Base-by-base conservation (phyloP, 495 filamentous ascomycete species). In the Margaritispora aquatica region DNA sequence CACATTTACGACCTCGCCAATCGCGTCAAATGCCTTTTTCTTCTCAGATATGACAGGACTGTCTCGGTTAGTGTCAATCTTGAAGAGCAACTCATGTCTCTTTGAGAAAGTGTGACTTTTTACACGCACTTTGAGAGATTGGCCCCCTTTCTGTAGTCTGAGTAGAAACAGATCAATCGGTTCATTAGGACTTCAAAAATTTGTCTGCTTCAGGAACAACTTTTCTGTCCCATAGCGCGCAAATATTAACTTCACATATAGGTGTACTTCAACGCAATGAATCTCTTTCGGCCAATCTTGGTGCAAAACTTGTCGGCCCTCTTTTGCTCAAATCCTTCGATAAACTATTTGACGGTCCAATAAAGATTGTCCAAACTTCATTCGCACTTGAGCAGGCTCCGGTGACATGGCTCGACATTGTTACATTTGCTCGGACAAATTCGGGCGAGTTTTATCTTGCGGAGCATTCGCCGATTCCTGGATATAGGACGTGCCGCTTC, bases 261-360 rank as follows among this genome's bases (percentile, higher is more conserved):
- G 89, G 86, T 47, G 88, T 95, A 20, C 76, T 96, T 21, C 86
- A 89, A 59, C 83, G 90, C 31, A 87, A 92, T 68, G 90, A 96
- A 72, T 90, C 87, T 65, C 83, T 96, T 55, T 90, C 90, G 46
- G 84, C 85, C 52, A 94, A 92, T 66, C 78, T 96, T 19, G 90
- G 90, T 66, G 90, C 89, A 46, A 87, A 89, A 55, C 88, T 91
- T 15, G 78, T 91, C 11, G 89, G 87, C 7, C 88, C 89, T 31
- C 89, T 92, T 38, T 74, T 95, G 54, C 83, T 94, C 55, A 89
- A 91, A 72, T 86, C 88, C 31, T 90, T 95, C 70, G 89, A 95
- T 72, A 81, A 88, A 36, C 74, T 92, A 11, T 95, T 96, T 63
- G 90, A 94, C 59, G 89, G 88, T 0, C 82, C 85, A 21, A 90